Base-by-base conservation (phyloP, 2,329 filamentous ascomycete species). In the Ophiognomonia clavigignenti-juglandacearum region DNA sequence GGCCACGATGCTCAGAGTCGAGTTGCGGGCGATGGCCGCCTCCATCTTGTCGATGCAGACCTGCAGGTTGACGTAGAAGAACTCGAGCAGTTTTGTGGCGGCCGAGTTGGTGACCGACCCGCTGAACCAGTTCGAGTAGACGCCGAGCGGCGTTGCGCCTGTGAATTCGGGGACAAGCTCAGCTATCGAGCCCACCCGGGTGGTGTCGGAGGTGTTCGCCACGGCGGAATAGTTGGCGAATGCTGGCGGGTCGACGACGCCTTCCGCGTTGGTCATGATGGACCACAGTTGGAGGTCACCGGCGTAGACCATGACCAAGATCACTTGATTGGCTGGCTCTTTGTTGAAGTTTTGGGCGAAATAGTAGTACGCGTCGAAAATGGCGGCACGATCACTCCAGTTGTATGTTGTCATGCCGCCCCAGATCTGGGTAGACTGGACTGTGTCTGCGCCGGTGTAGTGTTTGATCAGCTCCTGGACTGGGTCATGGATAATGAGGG, bases 241-340 rank as follows among this genome's bases (percentile, higher is more conserved):
- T 19, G 43, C 43, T 14, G 34, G 34, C 4, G 34, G 43, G 6
- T 31, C 26, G 4, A 36, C 31, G 14, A 27, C 6, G 16, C 31
- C 41, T 20, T 37, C 6, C 4, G 41, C 24, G 6, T 43, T 43
- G 41, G 31, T 43, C 14, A 43, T 5, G 18, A 43, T 13, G 6
- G 31, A 11, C 29, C 22, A 19, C 1, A 43, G 22, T 22, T 22
- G 5, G 13, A 43, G 29, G 7, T 36, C 10, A 10, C 31, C 41
- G 13, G 29, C 31, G 14, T 43, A 43, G 6, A 13, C 22, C 16
- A 43, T 20, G 2, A 27, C 20, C 18, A 36, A 6, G 31, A 66
- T 63, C 32, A 58, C 56, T 41, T 65, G 59, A 18, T 59, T 60
- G 3, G 58, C 56, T 1, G 47, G 50, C 40, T 63, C 59, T 14